Percentiles rank a stretch among this genome's conserved stretches.
These are phyloP conservation scores for Suillus cothurnatus DNA, from an alignment of 768 basidiomycete species.

Conservation along the genomic window DNA sequence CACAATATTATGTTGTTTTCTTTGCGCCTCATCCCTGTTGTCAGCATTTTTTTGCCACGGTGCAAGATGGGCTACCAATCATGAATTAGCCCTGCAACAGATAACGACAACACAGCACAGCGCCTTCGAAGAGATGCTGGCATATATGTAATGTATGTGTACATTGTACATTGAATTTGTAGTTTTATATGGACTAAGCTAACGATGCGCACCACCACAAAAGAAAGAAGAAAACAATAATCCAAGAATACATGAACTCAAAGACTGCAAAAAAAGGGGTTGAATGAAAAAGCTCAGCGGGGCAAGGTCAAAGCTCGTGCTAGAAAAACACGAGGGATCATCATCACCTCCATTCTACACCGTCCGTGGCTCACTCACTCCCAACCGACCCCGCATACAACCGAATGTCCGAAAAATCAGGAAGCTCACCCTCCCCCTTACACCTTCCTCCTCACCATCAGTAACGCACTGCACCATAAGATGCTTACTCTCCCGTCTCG, in stretches of 20 bases:
- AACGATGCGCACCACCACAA: neutral
- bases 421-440: slow-evolving; percentile 17
- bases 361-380: slow-evolving; percentile 17
- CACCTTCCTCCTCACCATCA: neutral
- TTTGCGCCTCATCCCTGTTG: neutral
- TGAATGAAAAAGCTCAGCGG: neutral
- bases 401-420: slow-evolving; percentile 24
- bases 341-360: neutral
- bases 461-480: slow-evolving; percentile 21
- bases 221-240: neutral
- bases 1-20: neutral
- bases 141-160: neutral
- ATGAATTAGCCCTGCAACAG: neutral
- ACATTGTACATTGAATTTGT: neutral
- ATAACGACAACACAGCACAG: neutral
- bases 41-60: neutral
- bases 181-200: neutral
- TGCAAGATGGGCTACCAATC: neutral
- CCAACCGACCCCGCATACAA: slow-evolving; percentile 45
- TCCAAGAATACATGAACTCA: neutral
- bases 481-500: slow-evolving; percentile 59
- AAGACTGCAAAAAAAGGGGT: neutral
- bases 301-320: neutral
- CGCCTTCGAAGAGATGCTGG: neutral
- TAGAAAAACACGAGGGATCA: neutral